Evolutionary conservation across 73 alveolate genomes (phyloP).

Genomic region (Durusdinium trenchii): DNA sequence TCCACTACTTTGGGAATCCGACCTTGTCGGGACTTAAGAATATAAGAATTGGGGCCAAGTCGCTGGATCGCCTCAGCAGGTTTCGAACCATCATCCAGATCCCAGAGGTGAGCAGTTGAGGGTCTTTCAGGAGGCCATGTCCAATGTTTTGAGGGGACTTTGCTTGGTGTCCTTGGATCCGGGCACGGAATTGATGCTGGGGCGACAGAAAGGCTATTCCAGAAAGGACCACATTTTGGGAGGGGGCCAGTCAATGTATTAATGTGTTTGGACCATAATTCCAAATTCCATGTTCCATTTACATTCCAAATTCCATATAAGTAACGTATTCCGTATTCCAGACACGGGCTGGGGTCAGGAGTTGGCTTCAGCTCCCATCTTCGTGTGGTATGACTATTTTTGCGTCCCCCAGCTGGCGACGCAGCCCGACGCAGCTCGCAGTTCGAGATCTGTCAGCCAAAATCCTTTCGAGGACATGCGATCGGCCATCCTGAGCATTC

Average conservation of each 20-base stretch:
- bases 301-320: no score
- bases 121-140: background rate
- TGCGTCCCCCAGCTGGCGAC: slow-evolving; percentile 53
- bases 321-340: no score
- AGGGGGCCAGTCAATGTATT: no score
- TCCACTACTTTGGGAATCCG: no score
- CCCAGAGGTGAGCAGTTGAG: background rate
- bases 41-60: no score
- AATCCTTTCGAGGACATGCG: background rate
- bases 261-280: no score
- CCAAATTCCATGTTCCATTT: no score
- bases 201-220: no score
- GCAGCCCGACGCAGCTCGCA: background rate
- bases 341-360: background rate
- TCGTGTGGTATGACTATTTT: slow-evolving; percentile 18
- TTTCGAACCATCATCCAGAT: slow-evolving; percentile 38
- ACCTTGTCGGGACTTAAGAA: no score
- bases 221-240: no score
- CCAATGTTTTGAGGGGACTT: background rate
- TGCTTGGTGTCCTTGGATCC: background rate
- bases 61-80: no score
- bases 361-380: background rate
- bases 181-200: background rate
- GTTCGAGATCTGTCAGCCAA: background rate
- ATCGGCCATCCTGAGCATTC: slow-evolving; percentile 41